Evolutionary conservation across 2,329 filamentous ascomycete genomes (phyloP).

Genomic region (Colletotrichum sojae): DNA sequence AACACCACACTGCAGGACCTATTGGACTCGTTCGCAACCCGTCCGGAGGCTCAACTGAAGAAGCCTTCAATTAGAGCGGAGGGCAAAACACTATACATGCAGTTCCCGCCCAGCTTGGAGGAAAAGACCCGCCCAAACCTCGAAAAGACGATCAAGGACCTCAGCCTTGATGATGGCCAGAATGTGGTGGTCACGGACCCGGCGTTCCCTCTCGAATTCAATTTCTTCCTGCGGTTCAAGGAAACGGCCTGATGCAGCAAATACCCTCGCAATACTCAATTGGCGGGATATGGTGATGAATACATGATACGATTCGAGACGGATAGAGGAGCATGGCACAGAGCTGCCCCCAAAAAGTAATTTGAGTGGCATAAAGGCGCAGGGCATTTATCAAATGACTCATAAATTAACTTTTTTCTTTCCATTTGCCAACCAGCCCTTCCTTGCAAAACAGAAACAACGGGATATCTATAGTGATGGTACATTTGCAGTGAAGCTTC

Average conservation of each 20-base stretch:
- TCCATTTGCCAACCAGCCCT: slow-evolving; percentile 36
- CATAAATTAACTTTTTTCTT: slow-evolving; percentile 39
- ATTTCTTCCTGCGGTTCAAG: slow-evolving; percentile 67
- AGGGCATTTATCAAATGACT: slow-evolving; percentile 6
- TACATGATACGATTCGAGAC: slow-evolving; percentile 14
- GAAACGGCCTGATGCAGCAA: slow-evolving; percentile 32
- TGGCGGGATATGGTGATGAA: slow-evolving; percentile 25
- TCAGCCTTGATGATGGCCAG: slow-evolving; percentile 82
- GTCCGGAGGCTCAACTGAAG: slow-evolving; percentile 93
- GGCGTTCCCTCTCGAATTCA: slow-evolving; percentile 83
- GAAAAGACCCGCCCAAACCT: slow-evolving; percentile 89
- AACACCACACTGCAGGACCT: slow-evolving; percentile 84
- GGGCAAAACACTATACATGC: slow-evolving; percentile 91
- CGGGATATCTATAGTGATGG: slow-evolving; percentile 41
- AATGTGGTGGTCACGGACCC: slow-evolving; percentile 94
- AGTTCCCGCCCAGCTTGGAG: slow-evolving; percentile 84
- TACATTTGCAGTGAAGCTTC: slow-evolving; percentile 44
- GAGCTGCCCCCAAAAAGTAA: not conserved
- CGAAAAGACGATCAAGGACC: slow-evolving; percentile 79
- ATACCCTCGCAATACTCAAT: slow-evolving; percentile 1
- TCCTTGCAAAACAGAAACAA: slow-evolving; percentile 35
- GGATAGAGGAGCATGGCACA: not conserved
- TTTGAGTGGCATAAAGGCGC: slow-evolving; percentile 1
- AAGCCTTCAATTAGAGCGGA: slow-evolving; percentile 87
- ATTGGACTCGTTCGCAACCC: slow-evolving; percentile 84